Base-by-base conservation (phyloP, 768 basidiomycete genomes). In the Kwoniella heveanensis region DNA sequence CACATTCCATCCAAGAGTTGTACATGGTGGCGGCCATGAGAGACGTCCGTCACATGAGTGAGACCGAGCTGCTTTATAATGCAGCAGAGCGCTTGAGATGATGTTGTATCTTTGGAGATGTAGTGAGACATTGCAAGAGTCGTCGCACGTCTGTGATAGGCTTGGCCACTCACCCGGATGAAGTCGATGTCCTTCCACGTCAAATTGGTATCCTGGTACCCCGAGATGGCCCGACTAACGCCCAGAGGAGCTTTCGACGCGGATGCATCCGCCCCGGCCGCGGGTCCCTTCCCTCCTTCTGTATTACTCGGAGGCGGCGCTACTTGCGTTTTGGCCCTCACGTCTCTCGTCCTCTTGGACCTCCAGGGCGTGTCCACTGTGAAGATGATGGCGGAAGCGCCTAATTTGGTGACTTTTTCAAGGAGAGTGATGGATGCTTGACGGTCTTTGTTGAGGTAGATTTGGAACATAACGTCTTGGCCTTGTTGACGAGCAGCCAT, bases 361-460 rank as follows among this genome's bases (percentile, higher is more conserved):
- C 88, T 83, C 44, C 89, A 86, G n/a, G 90, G 83, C 0, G 91
- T 90, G 79, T 97, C 93, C 1, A 95, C 92, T 1, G 93, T 96
- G 58, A 97, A 83, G 77, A 91, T 91, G 62, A 97, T 90, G 0
- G 90, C 92, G 52, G 88, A 91, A 80, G 89, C 94, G 0, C 91
- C 91, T 2, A 90, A 80, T 29, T 79, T 75, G 62, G 89, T 88
- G 22, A 91, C 85, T 54, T 90, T 86, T 50, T 84, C 83, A 17
- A 96, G 84, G 27, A 90, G 85, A 65, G 84, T 83, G 73, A 86
- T 87, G 1, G 91, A 91, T 13, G 77, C 78, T 84, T 82, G 72
- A 61, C 90, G 85, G 72, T 90, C 83, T 48, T 82, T 82, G 80
- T 92, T 86, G 72, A 95, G 90, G 82, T 97, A 95, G 15, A 96